Evolutionary conservation across 169 alveolate genomes (phyloP).

Genomic region (Cyclospora cayetanensis): DNA sequence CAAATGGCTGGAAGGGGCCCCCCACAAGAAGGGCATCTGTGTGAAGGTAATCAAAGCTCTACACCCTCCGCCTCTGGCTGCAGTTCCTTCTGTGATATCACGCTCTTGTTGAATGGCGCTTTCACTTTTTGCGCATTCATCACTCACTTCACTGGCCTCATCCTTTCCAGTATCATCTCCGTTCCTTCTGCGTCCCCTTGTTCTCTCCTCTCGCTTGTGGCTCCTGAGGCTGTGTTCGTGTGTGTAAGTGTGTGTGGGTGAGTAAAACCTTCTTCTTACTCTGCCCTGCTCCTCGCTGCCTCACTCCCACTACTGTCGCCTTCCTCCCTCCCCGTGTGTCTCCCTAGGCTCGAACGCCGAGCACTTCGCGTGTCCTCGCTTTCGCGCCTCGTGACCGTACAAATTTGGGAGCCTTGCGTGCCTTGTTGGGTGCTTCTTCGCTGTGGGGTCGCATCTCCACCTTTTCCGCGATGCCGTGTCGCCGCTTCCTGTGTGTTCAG

Average conservation of each 20-base stretch:
- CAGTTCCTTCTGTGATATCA: too few species aligned
- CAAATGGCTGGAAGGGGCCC: slow-evolving; percentile 64
- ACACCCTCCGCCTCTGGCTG: too few species aligned
- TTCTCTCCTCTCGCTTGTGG: background rate
- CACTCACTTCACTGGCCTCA: background rate
- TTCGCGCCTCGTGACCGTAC: too few species aligned
- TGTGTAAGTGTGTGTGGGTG: background rate
- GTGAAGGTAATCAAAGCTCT: slow-evolving; percentile 1
- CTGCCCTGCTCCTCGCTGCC: background rate
- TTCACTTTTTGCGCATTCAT: too few species aligned
- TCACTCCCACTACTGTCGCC: background rate
- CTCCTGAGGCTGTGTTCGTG: background rate
- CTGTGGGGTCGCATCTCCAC: background rate
- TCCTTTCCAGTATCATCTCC: background rate
- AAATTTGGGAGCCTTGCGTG: background rate
- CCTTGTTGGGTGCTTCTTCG: background rate
- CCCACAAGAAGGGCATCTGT: slow-evolving; percentile 57
- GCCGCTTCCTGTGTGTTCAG: slow-evolving; percentile 75
- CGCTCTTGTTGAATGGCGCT: too few species aligned
- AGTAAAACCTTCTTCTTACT: background rate
- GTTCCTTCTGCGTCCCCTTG: background rate
- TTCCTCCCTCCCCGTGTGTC: background rate
- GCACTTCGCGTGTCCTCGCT: background rate
- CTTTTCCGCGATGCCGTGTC: background rate
- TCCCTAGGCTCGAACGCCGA: background rate